Base-by-base conservation (phyloP, 2,329 filamentous ascomycete species). In the Teratosphaeria gauchensis region DNA sequence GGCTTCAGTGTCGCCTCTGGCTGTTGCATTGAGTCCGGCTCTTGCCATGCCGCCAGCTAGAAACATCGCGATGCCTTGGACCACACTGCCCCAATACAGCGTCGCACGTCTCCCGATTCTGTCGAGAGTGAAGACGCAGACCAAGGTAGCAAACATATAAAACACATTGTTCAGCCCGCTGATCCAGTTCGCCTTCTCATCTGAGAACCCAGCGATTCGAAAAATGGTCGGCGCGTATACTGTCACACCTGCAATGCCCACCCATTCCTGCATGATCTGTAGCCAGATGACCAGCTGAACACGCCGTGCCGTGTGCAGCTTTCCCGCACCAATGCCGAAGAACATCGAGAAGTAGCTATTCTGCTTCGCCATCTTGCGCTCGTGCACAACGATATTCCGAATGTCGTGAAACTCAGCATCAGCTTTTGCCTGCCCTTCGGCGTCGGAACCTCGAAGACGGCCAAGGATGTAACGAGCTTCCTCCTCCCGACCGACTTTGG, bases 361-460 rank as follows among this genome's bases (percentile, higher is more conserved):
- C 38, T 63, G 62, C 8, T 64, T 63, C 0, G 69, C 63, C 3
- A 69, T 74, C 51, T 73, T 66, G 53, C 68, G 62, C 64, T 90
- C 87, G 14, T 86, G 75, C 56, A 81, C 78, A 14, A 82, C 80
- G 14, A 87, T 83, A 59, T 80, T 82, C 58, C 80, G 76, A 61
- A 91, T 90, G 59, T 90, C 87, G 33, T 82, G 78, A 61, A 85
- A 86, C 68, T 91, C 87, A 0, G 78, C 76, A 51, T 87, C 79
- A 1, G 85, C 84, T 1, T 77, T 75, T 5, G 54, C 60, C 5
- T 56, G 58, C 14, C 63, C 65, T 35, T 66, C 81, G 0, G 56
- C 61, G 31, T 68, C 65, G 46, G 69, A 81, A 1, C 87, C 87
- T 48, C 87, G 83, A 0, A 90, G 78, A 12, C 85, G 78, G 1